Evolutionary conservation across 371 early-diverging fungal genomes (phyloP).

Genomic region (Rhizopus arrhizus): DNA sequence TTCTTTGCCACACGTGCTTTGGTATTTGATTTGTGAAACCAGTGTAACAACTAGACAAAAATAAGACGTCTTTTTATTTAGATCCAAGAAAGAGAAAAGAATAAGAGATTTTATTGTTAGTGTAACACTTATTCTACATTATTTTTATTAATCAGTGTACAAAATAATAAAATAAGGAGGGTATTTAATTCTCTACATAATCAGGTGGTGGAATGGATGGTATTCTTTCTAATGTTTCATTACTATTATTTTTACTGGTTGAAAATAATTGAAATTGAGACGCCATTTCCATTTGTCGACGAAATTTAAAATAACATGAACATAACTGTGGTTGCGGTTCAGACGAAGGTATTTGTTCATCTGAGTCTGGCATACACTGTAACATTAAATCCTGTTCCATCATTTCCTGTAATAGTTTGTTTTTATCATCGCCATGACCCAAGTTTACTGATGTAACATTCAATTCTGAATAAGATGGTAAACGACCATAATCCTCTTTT

Average conservation of each 20-base stretch:
- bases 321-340: conserved; percentile 34
- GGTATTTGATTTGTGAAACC: neutral
- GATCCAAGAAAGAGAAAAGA: neutral
- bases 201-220: conserved; percentile 52
- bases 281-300: conserved; percentile 43
- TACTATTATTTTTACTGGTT: conserved; percentile 7
- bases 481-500: conserved; percentile 51
- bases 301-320: conserved; percentile 46
- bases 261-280: conserved; percentile 37
- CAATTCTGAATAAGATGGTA: conserved; percentile 50
- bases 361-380: conserved; percentile 27
- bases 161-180: neutral
- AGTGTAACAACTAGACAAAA: neutral
- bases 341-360: conserved; percentile 18
- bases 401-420: conserved; percentile 20
- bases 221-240: conserved; percentile 27
- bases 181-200: conserved; percentile 31
- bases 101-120: neutral
- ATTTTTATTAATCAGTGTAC: neutral
- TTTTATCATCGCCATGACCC: conserved; percentile 27
- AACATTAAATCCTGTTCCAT: conserved; percentile 32
- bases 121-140: too few species aligned
- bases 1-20: neutral
- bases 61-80: neutral
- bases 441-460: conserved; percentile 23